Base-by-base conservation (phyloP, 2,329 filamentous ascomycete species). In the Macrophomina pseudophaseolina region DNA sequence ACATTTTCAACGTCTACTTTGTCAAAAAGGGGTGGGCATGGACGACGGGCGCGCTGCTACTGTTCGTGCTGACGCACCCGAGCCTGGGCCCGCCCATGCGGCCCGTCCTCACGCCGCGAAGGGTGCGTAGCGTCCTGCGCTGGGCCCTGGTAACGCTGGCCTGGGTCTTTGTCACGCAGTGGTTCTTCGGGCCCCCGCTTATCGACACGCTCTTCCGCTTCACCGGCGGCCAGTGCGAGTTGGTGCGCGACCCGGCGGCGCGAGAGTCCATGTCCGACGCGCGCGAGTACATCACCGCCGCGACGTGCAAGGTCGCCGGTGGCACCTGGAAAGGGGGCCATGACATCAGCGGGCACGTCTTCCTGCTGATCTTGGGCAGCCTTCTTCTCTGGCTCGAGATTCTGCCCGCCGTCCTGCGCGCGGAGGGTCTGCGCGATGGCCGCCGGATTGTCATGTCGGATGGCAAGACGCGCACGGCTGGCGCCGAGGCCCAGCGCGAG, bases 21-120 rank as follows among this genome's bases (percentile, higher is more conserved):
- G 95, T 99, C 74, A 99, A 99, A 84, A 85, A 91, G 64, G 94
- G 94, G 68, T 99, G 95, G 95, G 86, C 90, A 59, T 99, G 95
- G 95, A 89, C 92, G 35, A 93, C 91, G 0, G 76, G 87, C 9
- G 90, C 92, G 0, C 94, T 97, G 73, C 79, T 86, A 40, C 78
- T 87, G 16, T 92, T 97, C 68, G 77, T 91, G 6, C 77, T 89
- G 49, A 89, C 88, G 30, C 91, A 97, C 74, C 88, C 90, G 1
- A 81, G 81, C 30, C 81, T 83, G 28, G 84, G 74, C 70, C 82
- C 74, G 69, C 85, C 76, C 42, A 72, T 75, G 35, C 75, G 72
- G 67, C 77, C 42, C 69, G 73, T 78, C 2, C 66, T 83, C 69
- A 83, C 80, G 68, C 72, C 80, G 48, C 79, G 83, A 33, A 78